Evolutionary conservation across 2,329 filamentous ascomycete genomes (phyloP).

Genomic region (Aspergillus sergii): DNA sequence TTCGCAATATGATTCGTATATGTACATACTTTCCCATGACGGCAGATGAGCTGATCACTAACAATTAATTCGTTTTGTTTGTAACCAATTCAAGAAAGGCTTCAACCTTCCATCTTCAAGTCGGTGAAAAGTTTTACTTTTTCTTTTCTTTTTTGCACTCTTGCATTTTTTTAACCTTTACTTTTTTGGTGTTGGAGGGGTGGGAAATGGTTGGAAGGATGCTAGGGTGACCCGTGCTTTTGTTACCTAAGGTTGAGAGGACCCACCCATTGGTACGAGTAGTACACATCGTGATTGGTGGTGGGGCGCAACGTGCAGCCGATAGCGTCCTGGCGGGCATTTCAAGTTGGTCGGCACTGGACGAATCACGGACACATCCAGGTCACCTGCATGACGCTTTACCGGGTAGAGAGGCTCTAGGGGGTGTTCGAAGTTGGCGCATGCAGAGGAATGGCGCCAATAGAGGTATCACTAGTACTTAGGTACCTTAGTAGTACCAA

Average conservation of each 20-base stretch:
- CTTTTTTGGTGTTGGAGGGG: not conserved
- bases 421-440: slow-evolving; percentile 8
- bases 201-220: slow-evolving; percentile 5
- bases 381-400: slow-evolving; percentile 27
- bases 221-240: slow-evolving; percentile 15
- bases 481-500: slow-evolving; percentile 3
- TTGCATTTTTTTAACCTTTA: not conserved
- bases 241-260: slow-evolving; percentile 2
- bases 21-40: not conserved
- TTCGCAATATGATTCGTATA: not conserved
- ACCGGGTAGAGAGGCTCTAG: slow-evolving; percentile 19
- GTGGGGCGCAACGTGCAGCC: slow-evolving; percentile 24
- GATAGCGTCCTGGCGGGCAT: slow-evolving; percentile 27
- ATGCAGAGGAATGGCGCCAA: slow-evolving; percentile 5
- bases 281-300: slow-evolving; percentile 17
- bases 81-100: not conserved
- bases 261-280: slow-evolving; percentile 7
- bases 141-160: not conserved
- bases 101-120: slow-evolving; percentile 1
- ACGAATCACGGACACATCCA: slow-evolving; percentile 20
- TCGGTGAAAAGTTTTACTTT: slow-evolving; percentile 1
- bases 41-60: slow-evolving; percentile 12
- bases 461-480: slow-evolving; percentile 2
- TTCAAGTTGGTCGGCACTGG: slow-evolving; percentile 18
- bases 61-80: not conserved